Base-by-base conservation (phyloP, 2,329 filamentous ascomycete species). In the Hypoxylon sp. region DNA sequence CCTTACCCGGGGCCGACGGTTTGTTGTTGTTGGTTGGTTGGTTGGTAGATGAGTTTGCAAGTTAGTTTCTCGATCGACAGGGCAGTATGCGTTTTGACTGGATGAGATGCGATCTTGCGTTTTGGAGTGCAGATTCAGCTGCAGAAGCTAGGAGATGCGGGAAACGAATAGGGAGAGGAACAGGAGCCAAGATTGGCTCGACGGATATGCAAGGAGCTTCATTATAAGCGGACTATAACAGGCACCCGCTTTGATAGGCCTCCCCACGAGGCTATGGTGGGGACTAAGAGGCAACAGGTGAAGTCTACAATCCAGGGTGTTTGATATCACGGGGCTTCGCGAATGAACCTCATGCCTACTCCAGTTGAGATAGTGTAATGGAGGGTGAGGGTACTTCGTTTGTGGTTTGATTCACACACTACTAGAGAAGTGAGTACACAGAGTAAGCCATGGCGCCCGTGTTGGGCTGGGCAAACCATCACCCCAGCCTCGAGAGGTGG, bases 161-260 rank as follows among this genome's bases (percentile, higher is more conserved):
- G 30, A 68, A 46, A 70, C 69, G 66, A 72, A 71, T 70, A 48
- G 58, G 67, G 65, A 71, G 48, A 64, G 57, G 51, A 50, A 55
- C 8, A 63, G 39, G 66, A 61, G 69, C 68, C 65, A 70, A 71
- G 63, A 39, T 60, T 61, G 61, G 65, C 63, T 61, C 41, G 63
- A 62, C 54, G 56, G 56, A 59, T 61, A 65, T 68, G 69, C 50
- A 51, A 48, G 65, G 60, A 55, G 43, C 64, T 70, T 73, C 70
- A 70, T 69, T 73, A 74, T 73, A 69, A 68, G 48, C 29, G 60
- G 55, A 56, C 48, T 68, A 67, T 63, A 48, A 19, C 54, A 69
- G 70, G 66, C 62, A 68, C 7, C 63, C 69, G 19, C 46, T 62
- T 56, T 57, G 63, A 74, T 70, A 65, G 73, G 72, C 71, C 73